Base-by-base conservation (phyloP, 139 green algal species). In the Micromonas pusilla region DNA sequence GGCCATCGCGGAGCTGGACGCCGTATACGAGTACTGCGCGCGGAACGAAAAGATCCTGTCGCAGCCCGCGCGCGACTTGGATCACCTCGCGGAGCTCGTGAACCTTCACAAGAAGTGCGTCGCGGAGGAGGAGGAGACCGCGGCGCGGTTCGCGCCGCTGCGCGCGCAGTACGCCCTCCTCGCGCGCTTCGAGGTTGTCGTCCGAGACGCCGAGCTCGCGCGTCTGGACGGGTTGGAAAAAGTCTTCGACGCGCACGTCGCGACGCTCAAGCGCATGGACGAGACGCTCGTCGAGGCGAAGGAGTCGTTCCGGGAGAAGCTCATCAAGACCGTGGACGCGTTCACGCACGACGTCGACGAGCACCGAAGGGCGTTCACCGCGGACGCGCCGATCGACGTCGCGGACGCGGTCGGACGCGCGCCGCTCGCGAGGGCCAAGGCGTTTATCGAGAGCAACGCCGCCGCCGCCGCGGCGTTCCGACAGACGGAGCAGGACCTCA, bases 221-320 rank as follows among this genome's bases (percentile, higher is more conserved):
- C 78, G 85, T 82, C 83, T 94, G 79, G 88, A 89, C 34, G 53
- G 26, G 1, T 81, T 96, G 33, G 83, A 89, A 9, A 33, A 66
- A 0, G 82, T 73, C 25, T 95, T 89, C 88, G 76, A 74, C 0
- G 13, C 32, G 5, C 93, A 92, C 88, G 79, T 88, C 77, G 65
- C 66, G 66, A 83, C 81, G 39, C 81, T 96, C 75, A 83, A 91
- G 31, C 84, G 88, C 25, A 83, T 83, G 6, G 83, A 81, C 0
- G 74, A 33, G 34, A 86, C 85, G 60, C 85, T 95, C 45, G 91
- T 92, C 78, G 78, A 79, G 53, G 85, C 84, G 80, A 96, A 96
- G 83, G 91, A 96, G 37, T 88, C 79, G 70, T 95, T 95, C 87
- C 78, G 83, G 0, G 85, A 89, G 34, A 83, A 90, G 78, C 87